Evolutionary conservation across 2,329 filamentous ascomycete species (phyloP).

Genomic region (Colletotrichum simmondsii): DNA sequence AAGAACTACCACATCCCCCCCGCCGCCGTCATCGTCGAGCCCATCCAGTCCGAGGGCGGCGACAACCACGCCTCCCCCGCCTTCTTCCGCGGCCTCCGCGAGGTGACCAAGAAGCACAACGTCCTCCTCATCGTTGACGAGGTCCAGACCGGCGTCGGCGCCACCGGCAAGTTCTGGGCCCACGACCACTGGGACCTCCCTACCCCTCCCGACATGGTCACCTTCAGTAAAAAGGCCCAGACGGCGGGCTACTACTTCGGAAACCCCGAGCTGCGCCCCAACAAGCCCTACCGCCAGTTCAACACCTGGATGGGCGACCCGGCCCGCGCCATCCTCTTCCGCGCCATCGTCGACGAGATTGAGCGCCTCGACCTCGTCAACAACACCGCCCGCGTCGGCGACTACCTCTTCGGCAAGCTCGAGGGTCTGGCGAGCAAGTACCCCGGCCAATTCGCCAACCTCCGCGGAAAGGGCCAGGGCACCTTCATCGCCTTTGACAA

Average conservation of each 20-base stretch:
- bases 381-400: constrained; percentile 80
- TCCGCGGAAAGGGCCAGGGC: constrained; percentile 87
- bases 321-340: constrained; percentile 84
- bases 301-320: constrained; percentile 99
- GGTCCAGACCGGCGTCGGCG: constrained; percentile 92
- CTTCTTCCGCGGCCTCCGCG: constrained; percentile 88
- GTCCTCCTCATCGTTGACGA: constrained; percentile 93
- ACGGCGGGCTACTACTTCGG: constrained; percentile 93
- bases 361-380: constrained; percentile 80
- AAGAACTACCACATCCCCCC: constrained; percentile 82
- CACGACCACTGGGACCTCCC: constrained; percentile 92
- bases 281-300: constrained; percentile 95
- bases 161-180: constrained; percentile 95
- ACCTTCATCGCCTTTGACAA: constrained; percentile 95
- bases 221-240: constrained; percentile 95
- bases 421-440: constrained; percentile 75
- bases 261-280: constrained; percentile 82
- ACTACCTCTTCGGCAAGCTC: constrained; percentile 80
- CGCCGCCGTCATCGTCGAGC: constrained; percentile 86
- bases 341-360: constrained; percentile 85
- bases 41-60: constrained; percentile 92
- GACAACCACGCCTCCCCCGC: constrained; percentile 91
- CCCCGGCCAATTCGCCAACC: constrained; percentile 82
- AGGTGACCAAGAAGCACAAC: constrained; percentile 79
- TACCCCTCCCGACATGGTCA: constrained; percentile 89